Base-by-base conservation (phyloP, 192 early-diverging fungal species). In the Coemansia sp. region DNA sequence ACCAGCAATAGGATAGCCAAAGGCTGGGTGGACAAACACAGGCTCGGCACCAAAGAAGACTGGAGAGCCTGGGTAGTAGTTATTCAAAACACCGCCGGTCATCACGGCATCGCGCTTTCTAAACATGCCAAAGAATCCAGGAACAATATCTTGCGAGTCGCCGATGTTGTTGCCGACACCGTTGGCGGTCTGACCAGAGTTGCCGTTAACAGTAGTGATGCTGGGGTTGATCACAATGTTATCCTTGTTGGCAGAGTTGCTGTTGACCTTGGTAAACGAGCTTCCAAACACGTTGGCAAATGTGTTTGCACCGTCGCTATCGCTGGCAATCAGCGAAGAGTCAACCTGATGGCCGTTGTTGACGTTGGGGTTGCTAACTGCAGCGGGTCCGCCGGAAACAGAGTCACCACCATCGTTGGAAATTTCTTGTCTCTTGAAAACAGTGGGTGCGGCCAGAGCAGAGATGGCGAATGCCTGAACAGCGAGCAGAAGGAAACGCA, bases 231-330 rank as follows among this genome's bases (percentile, higher is more conserved):
- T 68, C 8, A 68, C 66, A 34, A 76, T 65, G 58, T 76, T 76
- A 57, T 56, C 75, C 66, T 76, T 76, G 75, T 76, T 76, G 48
- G 69, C 64, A 33, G 60, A 64, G 66, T 76, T 76, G 49, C 61
- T 60, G 61, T 71, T 76, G 59, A 76, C 30, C 32, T 71, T 57
- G 12, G 61, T 71, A 29, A 76, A 45, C 7, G 75, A 64, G 50
- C 30, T 64, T 29, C 75, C 75, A 67, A 76, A 59, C 29, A 56
- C 54, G 22, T 71, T 68, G 61, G 66, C 66, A 50, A 68, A 61
- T 25, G 49, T 18, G 34, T 71, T 62, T 4, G 51, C 64, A 31
- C 49, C 69, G 18, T 28, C 59, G 0, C 49, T 7, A n/a, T 54
- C 51, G 33, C 56, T 63, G 33, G 51, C 31, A 20, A 76, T 50